A percentile compares a stretch with the other conserved stretches of the same genome.
Evolutionary conservation across 495 filamentous ascomycete genomes (phyloP).

Genomic region (Aspergillus taichungensis): DNA sequence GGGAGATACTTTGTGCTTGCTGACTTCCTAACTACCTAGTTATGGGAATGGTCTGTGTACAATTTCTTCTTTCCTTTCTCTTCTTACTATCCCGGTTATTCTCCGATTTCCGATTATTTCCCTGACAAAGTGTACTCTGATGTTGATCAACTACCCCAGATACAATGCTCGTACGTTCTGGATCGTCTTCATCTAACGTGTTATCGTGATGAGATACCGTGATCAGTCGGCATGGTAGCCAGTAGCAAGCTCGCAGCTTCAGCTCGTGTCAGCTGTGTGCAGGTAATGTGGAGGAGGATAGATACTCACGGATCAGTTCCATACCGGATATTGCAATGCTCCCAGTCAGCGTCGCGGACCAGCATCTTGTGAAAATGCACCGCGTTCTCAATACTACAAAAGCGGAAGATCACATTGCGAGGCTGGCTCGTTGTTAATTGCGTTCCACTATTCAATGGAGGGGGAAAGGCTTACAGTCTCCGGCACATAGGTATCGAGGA

Average conservation of each 20-base stretch:
- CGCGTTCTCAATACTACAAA: conserved; percentile 32
- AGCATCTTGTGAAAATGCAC: conserved; percentile 28
- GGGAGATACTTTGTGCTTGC: no score
- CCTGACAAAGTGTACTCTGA: no score
- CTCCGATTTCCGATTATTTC: no score
- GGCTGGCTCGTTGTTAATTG: conserved; percentile 12
- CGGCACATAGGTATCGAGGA: conserved; percentile 21
- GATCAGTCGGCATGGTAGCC: conserved; percentile 22
- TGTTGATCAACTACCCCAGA: no score
- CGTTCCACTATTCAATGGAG: not conserved
- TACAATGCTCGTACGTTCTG: not conserved
- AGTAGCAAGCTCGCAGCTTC: conserved; percentile 27
- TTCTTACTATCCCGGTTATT: no score
- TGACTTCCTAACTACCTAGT: no score
- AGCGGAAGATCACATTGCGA: conserved; percentile 32
- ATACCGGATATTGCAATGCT: conserved; percentile 32
- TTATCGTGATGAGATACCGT: no score
- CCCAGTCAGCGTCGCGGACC: conserved; percentile 30
- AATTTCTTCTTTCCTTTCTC: no score
- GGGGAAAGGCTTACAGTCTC: conserved; percentile 21
- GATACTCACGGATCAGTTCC: conserved; percentile 36
- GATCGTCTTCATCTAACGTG: not conserved
- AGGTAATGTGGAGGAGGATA: not conserved
- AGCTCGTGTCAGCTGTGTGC: not conserved
- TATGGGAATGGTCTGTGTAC: no score